Base-by-base conservation (phyloP, 352 stramenopile species). In the Phytophthora litchii region DNA sequence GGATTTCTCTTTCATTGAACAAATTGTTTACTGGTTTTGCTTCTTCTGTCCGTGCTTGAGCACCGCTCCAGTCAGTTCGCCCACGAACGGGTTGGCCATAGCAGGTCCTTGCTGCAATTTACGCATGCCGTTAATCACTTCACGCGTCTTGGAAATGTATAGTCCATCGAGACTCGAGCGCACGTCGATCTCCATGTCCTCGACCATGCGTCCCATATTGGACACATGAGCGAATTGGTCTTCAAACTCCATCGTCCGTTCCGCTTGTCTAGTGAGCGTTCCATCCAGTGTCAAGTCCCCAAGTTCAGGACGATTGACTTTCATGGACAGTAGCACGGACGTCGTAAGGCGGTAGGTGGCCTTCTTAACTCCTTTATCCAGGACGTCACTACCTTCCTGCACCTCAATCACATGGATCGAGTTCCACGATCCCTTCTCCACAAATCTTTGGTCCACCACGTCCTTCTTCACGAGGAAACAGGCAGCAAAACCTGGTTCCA, bases 171-270 rank as follows among this genome's bases (percentile, higher is more conserved):
- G 83, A 60, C 91, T 94, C 8, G 83, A 88, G 41, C 92, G 87
- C 78, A 98, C 96, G 32, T 97, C 92, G 58, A 91, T 97, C 76
- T 98, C 94, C 87, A 98, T 97, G 56, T 98, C 92, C 67, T 98
- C 95, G 50, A 98, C 94, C 80, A 98, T 93, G 49, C 89, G 86
- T 20, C 95, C 95, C 78, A 98, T 97, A 75, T 98, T 98, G 54
- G 78, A 81, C 58, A 98, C 82, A 67, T 98, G 95, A 19, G 78
- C 72, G 46, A 84, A 89, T 43, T 91, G 77, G 51, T 85, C 78
- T 27, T 89, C 68, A 66, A 91, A 94, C 46, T 78, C 68, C 50
- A 92, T 60, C 19, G 75, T 91, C 37, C 86, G 78, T 51, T 96
- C 84, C 32, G 83, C 81, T 56, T 93, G 91, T 19, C 91, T 72